phyloP scores from a whole-genome alignment of 2,329 filamentous ascomycete species.

The Huntiella omanensis region DNA sequence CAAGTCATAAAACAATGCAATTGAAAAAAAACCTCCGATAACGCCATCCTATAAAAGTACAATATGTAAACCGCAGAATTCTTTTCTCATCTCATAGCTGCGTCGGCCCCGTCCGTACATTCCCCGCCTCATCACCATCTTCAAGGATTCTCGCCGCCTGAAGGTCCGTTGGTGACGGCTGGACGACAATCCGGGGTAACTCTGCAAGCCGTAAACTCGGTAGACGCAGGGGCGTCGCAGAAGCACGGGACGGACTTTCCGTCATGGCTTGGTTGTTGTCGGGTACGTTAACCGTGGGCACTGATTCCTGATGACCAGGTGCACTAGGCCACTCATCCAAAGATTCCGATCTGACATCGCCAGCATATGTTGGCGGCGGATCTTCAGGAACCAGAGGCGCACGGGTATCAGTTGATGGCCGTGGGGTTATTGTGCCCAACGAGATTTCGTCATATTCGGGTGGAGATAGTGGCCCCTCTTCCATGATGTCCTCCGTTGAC shows the following conservation, averaged over 20 bases:
- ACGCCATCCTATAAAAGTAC: too few relatives aligned
- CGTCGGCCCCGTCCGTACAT: too few relatives aligned
- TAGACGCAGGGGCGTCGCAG: constrained; percentile 23
- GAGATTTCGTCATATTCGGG: constrained; percentile 12
- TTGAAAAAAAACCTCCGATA: too few relatives aligned
- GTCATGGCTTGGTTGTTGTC: neutral
- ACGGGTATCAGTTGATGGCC: neutral
- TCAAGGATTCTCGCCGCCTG: constrained; percentile 6
- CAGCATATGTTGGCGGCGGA: constrained; percentile 33
- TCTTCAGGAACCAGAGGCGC: constrained; percentile 23
- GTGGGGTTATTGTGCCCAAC: constrained; percentile 13
- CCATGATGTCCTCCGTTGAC: neutral
- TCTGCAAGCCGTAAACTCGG: constrained; percentile 31
- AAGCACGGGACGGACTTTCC: constrained; percentile 11
- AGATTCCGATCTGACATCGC: neutral
- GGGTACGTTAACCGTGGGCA: neutral
- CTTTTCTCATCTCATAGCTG: too few relatives aligned
- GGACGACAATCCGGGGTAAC: constrained; percentile 39
- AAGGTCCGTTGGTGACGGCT: constrained; percentile 25
- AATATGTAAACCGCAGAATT: too few relatives aligned
- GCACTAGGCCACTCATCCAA: neutral
- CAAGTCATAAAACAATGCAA: too few relatives aligned
- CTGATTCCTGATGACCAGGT: too few relatives aligned
- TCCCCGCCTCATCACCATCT: neutral
- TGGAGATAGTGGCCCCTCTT: neutral